Evolutionary conservation across 176 grass and related monocot species (phyloP), one percentile per base, ranked within the genome.

Genomic region (Chloris gayana): DNA sequence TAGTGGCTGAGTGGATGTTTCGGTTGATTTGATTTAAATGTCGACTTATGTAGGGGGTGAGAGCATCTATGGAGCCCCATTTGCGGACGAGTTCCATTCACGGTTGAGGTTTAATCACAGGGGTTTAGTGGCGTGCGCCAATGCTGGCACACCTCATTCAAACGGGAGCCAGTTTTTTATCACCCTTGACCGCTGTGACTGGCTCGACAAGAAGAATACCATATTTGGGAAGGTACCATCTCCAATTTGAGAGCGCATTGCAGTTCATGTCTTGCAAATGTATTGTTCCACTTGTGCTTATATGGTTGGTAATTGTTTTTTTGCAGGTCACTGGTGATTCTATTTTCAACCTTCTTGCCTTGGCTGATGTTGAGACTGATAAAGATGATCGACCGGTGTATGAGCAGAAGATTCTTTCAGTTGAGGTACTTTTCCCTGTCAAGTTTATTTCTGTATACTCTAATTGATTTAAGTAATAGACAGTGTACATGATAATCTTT

Each of bases 81-180:
- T 98, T 73, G 75, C 87, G 2, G 95, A 98, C 45, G 90, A 98
- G 57, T 91, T 95, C 70, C 95, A 98, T 70, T 91, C 96, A 1
- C 86, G 96, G n/a, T 29, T 98, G 73, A 78, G 92, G 81, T 98
- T 98, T 85, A 98, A 98, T 54, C 96, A 98, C 80, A 89, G 96
- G 74, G 96, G 96, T 29, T 82, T 98, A 86, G 87, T 98, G 42
- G 92, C 92, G 0, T 98, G 96, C 31, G 96, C 96, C 68, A 95
- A 98, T 88, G 96, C 96, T 34, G 96, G 96, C 32, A 89, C 86
- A 2, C 78, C 96, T 44, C 92, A 95, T 83, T 93, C 92, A 1
- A 98, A 98, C 7, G 95, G 95, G 64, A 98, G 92, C 75, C 96
- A 98, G 51, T 98, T 98, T 75, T 98, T 98, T 61, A 82, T 95